Evolutionary conservation across 257 asterid species (phyloP), one percentile per base, ranked within the genome.

Genomic region (Haberlea rhodopensis): DNA sequence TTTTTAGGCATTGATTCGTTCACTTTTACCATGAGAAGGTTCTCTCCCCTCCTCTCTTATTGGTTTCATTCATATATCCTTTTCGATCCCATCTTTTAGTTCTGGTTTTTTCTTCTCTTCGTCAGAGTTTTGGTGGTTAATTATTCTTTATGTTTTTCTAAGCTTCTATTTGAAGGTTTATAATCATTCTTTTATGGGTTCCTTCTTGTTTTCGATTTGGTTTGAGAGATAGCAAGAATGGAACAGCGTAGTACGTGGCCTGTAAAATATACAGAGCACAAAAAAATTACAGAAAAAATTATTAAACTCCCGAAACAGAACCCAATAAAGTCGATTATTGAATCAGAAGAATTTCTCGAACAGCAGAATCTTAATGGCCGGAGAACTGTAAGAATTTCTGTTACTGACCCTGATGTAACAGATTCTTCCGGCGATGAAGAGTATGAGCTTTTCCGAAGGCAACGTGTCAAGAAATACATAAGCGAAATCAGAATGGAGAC

Each of bases 361-460:
- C 51, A 51, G 67, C 23, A 31, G 0, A 45, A 4, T 2, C 22
- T 58, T 22, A 27, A 27, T 9, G 9, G 53, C 10, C 82, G 85
- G 0, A 83, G 34, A 64, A 67, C 84, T 0, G 84, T 91, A 1
- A 67, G 85, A 37, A 73, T 91, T 8, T 72, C 87, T 0, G 85
- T 88, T 0, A 85, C 87, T 0, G 98, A 91, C 62, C 84, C 90
- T 0, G 83, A 91, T 24, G 98, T 96, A 8, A 91, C 98, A 0
- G 98, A 91, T 49, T 91, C 98, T 1, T 83, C 92, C 5, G 71
- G 89, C 53, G 96, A 79, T 21, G 98, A 85, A 1, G 95, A 88
- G 0, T 90, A 71, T 2, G 73, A 48, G 48, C 69, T 80, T 6
- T 81, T 91, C 13, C 69, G 68, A 0, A 60, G 84, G 23, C 85